Base-by-base conservation (phyloP, 225 moss, liverwort and hornwort genomes). In the Physcomitrium patens region DNA sequence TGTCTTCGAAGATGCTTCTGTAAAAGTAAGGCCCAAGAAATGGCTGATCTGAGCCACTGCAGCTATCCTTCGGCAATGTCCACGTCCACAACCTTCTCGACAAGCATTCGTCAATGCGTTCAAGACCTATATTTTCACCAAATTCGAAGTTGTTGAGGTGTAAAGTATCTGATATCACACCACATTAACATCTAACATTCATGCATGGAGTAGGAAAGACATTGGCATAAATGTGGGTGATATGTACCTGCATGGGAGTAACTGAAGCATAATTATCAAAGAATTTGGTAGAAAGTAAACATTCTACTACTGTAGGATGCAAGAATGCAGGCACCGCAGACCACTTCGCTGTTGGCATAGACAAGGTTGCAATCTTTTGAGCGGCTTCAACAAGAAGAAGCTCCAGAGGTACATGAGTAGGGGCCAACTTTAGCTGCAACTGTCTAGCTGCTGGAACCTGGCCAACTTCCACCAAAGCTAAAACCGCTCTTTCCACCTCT, bases 381-480 rank as follows among this genome's bases (percentile, higher is more conserved):
- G 90, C 95, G 77, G 91, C 80, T 76, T 93, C 94, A 28, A 99
- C 87, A 57, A 99, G 74, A 47, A 90, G 88, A 63, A 99, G 89
- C 83, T 99, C 97, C 77, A 90, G 23, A 80, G 97, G 97, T 63
- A 90, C 86, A 80, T 90, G 86, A 66, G 72, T 67, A 54, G 86
- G 87, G 55, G 97, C 82, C 48, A 99, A 82, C 65, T 91, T 95
- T 74, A 89, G 89, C 78, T 99, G 97, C 41, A 99, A 73, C 14
- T 93, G 93, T 74, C 88, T 93, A 48, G 97, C 95, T 42, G 95
- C 97, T 26, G 85, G 58, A 9, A 99, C 89, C 75, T 99, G 97
- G 43, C 97, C 97, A 50, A 95, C 97, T 90, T 99, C 97, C 83
- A 99, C 75, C 57, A 99, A 84, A 63, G 93, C 91, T 59, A 99